Conservation (phyloP, 768 basidiomycete genomes). For the Suillus brevipes region DNA sequence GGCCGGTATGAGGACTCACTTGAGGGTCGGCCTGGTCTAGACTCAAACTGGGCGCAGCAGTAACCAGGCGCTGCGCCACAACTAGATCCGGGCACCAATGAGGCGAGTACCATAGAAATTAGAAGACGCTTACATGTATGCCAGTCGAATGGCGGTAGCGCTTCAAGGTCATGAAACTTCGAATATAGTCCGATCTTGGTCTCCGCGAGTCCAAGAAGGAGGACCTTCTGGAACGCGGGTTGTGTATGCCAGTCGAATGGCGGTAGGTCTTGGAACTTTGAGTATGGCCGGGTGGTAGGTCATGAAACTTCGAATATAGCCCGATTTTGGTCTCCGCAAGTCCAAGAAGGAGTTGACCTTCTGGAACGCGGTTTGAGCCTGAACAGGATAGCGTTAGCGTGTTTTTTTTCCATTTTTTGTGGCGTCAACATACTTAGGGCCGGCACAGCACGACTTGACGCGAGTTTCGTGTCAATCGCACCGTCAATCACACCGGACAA, state of each 20-base stretch:
- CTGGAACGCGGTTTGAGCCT: too few species aligned
- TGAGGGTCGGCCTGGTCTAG: too few species aligned
- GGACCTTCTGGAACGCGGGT: constrained; percentile 43
- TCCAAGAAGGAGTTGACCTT: too few species aligned
- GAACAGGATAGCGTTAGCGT: too few species aligned
- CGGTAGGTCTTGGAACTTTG: too few species aligned
- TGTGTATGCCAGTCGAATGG: too few species aligned
- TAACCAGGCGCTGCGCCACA: too few species aligned
- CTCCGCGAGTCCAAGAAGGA: constrained; percentile 53
- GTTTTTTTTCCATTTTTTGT: neutral
- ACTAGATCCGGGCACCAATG: too few species aligned
- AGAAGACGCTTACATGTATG: constrained; percentile 58
- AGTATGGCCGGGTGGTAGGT: too few species aligned
- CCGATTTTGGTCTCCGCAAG: too few species aligned
- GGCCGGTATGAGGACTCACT: constrained; percentile 1
- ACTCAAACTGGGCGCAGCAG: too few species aligned
- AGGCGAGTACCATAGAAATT: neutral
- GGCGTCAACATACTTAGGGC: neutral
- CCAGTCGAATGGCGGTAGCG: constrained; percentile 48
- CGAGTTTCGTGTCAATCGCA: neutral
- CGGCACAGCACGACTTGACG: neutral
- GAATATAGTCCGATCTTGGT: constrained; percentile 61
- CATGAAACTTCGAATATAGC: too few species aligned
- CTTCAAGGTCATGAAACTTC: constrained; percentile 54
- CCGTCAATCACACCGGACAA: neutral